Evolutionary conservation across 768 basidiomycete species (phyloP).

Genomic region (Mycena maculata): DNA sequence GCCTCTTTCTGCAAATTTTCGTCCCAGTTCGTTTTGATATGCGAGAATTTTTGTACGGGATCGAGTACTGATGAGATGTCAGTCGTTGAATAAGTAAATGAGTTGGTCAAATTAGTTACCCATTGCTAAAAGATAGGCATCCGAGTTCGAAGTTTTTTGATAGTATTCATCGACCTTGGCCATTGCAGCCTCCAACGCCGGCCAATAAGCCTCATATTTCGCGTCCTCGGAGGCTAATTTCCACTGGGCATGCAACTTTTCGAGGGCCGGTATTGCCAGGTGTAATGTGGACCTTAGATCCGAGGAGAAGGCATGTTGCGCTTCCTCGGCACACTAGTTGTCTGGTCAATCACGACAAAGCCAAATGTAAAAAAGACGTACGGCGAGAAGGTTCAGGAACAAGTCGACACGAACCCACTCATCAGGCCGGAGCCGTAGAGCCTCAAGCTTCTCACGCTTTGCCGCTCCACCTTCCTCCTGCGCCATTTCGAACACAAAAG

Average conservation of each 20-base stretch:
- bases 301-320: slow-evolving; percentile 48
- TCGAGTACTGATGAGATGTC: not conserved
- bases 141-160: slow-evolving; percentile 1
- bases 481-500: slow-evolving; percentile 41
- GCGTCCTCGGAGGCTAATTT: not conserved
- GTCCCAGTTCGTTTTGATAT: not conserved
- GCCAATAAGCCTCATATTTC: slow-evolving; percentile 39
- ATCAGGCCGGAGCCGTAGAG: slow-evolving; percentile 25
- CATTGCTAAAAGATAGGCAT: slow-evolving; percentile 3
- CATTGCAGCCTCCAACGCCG: slow-evolving; percentile 35
- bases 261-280: too few relatives aligned
- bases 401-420: slow-evolving; percentile 39
- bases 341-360: slow-evolving; percentile 12
- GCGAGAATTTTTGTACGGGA: not conserved
- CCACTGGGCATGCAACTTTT: slow-evolving; percentile 46
- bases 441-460: slow-evolving; percentile 31
- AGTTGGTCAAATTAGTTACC: not conserved
- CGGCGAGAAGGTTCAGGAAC: slow-evolving; percentile 35
- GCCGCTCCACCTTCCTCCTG: too few relatives aligned
- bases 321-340: slow-evolving; percentile 39
- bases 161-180: slow-evolving; percentile 9
- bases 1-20: not conserved
- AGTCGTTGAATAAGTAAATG: not conserved
- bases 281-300: slow-evolving; percentile 40
- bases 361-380: slow-evolving; percentile 8